Evolutionary conservation across 352 stramenopile species (phyloP), one percentile per base, ranked within the genome.

Genomic region (Pythium volutum): DNA sequence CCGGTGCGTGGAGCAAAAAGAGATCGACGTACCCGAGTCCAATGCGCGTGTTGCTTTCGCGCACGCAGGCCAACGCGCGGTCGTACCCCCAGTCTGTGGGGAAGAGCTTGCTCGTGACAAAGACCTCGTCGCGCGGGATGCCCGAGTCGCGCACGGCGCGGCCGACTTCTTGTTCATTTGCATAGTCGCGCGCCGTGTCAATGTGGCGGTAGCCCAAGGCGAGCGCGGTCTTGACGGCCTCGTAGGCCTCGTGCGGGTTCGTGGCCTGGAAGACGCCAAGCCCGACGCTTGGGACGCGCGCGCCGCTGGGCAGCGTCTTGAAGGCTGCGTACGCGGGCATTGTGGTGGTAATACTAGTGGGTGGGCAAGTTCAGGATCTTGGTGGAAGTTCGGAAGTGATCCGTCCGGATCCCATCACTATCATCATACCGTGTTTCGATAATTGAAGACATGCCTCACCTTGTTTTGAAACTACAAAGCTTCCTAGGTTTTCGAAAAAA

Each of bases 111-210:
- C 76, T 93, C n/a, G 86, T 95, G 2, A 97, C 50, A 66, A 95
- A 97, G 26, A 97, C 79, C 22, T 94, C 75, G 7, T 81, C 57
- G 15, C 88, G 77, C 8, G 76, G 72, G 8, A 95, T 67, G 26
- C 87, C 77, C 22, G 84, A 88, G 60, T 96, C 87, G 25, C 55
- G 63, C 51, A 91, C 67, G 10, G 74, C 91, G 36, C 68, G 56
- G 22, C 91, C 91, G 14, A 97, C 91, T n/a, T 93, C 86, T 16
- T 47, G 59, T 45, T 97, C 88, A 64, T 97, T 97, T 12, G 80
- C 52, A 66, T 97, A 97, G 4, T 89, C 55, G 31, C 81, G 75
- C 4, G 91, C 91, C 15, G 81, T 93, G 69, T 97, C 91, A 57
- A 97, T 96, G 63, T 96, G 85, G 31, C 91, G 76, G 58, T 95